phyloP scores from a whole-genome alignment of 202 grass and related monocot species.

The Zoysia matrella region DNA sequence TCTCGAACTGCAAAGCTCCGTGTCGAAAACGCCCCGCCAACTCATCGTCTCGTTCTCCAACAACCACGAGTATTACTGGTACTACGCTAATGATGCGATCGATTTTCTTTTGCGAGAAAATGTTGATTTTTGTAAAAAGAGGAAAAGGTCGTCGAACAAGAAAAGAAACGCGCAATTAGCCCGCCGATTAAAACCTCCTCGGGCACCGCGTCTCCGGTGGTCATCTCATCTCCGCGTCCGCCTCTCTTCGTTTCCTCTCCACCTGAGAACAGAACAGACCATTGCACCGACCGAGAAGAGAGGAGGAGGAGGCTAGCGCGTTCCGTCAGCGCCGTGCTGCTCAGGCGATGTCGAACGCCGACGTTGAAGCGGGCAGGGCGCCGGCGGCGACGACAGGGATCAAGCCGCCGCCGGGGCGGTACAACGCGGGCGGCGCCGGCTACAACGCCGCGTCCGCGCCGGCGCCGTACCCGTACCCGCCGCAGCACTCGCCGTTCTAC shows the following conservation, averaged over 20 bases:
- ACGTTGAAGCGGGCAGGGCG: slow-evolving; percentile 58
- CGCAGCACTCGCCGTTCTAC: slow-evolving; percentile 65
- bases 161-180: slow-evolving; percentile 20
- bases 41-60: slow-evolving; percentile 39
- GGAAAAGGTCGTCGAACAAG: not conserved
- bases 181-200: slow-evolving; percentile 40
- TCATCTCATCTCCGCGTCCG: slow-evolving; percentile 34
- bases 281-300: not conserved
- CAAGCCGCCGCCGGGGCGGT: slow-evolving; percentile 64
- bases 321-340: not conserved
- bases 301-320: not conserved
- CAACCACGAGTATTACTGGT: slow-evolving; percentile 21
- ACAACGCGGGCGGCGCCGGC: slow-evolving; percentile 16
- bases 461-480: not conserved
- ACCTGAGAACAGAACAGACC: not conserved
- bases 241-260: slow-evolving; percentile 5
- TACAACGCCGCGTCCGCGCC: not conserved
- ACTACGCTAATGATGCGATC: not conserved
- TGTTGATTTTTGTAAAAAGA: not conserved
- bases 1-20: slow-evolving; percentile 23
- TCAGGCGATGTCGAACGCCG: slow-evolving; percentile 54
- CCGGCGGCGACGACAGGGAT: slow-evolving; percentile 49
- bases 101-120: not conserved
- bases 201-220: slow-evolving; percentile 32
- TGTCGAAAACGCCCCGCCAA: slow-evolving; percentile 46